phyloP scores from a whole-genome alignment of 2,329 filamentous ascomycete genomes.

The Cordyceps pruinosa region DNA sequence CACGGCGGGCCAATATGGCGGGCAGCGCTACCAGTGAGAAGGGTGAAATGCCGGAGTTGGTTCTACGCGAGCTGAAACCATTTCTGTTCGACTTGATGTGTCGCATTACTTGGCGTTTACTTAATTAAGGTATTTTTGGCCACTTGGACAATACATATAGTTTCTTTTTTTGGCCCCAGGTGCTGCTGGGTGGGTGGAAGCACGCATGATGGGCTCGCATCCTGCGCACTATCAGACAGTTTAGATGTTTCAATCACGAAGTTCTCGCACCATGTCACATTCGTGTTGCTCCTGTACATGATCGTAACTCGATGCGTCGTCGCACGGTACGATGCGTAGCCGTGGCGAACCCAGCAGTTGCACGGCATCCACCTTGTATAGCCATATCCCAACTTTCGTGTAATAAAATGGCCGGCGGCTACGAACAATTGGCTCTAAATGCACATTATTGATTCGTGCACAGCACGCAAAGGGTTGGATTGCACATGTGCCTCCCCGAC shows the following conservation, averaged over 20 bases:
- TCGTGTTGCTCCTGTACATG: background rate
- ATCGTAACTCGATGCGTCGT: background rate
- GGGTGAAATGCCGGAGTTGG: background rate
- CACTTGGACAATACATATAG: background rate
- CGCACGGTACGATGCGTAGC: background rate
- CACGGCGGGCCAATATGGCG: slow-evolving; percentile 1
- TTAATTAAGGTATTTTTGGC: background rate
- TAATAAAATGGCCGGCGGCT: background rate
- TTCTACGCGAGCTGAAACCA: background rate
- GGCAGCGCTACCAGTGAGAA: slow-evolving; percentile 4
- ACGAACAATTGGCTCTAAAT: background rate
- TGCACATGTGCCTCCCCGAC: background rate
- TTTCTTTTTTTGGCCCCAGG: background rate
- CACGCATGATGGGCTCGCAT: background rate
- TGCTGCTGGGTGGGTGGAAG: background rate
- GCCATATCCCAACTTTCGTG: background rate
- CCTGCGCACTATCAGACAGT: background rate
- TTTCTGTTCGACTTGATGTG: slow-evolving; percentile 1
- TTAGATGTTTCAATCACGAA: background rate
- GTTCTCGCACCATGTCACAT: background rate
- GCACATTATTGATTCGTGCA: too few relatives aligned
- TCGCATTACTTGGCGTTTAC: slow-evolving; percentile 6
- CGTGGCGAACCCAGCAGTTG: background rate
- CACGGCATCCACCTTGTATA: background rate
- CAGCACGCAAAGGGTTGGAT: background rate